A percentile compares a stretch with the other conserved stretches of the same genome.
Evolutionary conservation across 441 rosid species (phyloP).

Genomic region (Euphorbia schlechtendalii): DNA sequence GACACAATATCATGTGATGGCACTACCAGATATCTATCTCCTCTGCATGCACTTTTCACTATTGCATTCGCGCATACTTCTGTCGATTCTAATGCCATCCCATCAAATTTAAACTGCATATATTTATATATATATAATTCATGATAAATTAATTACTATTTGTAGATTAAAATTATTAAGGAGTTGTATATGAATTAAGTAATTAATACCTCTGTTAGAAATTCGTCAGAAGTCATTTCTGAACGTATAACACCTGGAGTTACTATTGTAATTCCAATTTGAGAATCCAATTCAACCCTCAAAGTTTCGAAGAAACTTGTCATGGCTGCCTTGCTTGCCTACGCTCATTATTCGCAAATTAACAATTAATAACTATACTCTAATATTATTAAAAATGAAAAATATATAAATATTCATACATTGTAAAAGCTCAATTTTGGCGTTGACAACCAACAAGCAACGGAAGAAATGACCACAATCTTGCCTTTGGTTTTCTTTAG

Average conservation of each 20-base stretch:
- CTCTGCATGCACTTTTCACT: constrained; percentile 36
- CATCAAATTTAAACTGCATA: constrained; percentile 27
- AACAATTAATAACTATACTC: too few species aligned
- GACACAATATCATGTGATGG: constrained; percentile 18
- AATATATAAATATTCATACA: constrained; percentile 20
- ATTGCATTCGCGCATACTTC: constrained; percentile 32
- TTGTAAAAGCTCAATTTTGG: constrained; percentile 52
- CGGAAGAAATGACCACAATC: constrained; percentile 36
- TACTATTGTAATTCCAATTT: constrained; percentile 44
- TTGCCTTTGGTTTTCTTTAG: constrained; percentile 33
- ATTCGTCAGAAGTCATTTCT: constrained; percentile 29
- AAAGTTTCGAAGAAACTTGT: constrained; percentile 46
- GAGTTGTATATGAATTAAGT: too few species aligned
- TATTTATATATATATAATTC: neutral
- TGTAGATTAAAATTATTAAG: too few species aligned
- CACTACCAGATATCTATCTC: constrained; percentile 30
- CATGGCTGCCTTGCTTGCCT: constrained; percentile 74
- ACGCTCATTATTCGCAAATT: neutral
- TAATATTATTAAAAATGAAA: too few species aligned
- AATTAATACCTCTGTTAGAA: constrained; percentile 34
- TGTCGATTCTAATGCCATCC: constrained; percentile 21
- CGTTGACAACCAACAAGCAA: constrained; percentile 26
- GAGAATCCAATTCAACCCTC: constrained; percentile 50
- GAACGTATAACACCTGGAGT: constrained; percentile 60
- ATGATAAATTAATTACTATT: too few species aligned